Percentiles rank a stretch among this genome's conserved stretches.
Evolutionary conservation across 2,329 filamentous ascomycete species (phyloP).

Genomic region (Colletotrichum zoysiae): DNA sequence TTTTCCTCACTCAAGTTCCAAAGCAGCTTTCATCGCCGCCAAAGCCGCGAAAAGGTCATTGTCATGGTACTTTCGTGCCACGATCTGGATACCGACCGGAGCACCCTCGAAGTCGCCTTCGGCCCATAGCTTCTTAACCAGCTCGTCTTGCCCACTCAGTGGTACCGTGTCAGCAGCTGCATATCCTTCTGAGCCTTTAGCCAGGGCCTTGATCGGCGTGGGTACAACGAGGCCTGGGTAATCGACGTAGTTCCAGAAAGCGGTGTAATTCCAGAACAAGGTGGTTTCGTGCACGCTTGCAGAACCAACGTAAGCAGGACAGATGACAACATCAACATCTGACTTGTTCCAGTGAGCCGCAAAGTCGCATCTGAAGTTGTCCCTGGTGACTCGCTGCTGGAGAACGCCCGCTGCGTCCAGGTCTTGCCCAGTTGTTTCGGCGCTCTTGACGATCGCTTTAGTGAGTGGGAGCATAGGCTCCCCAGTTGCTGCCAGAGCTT

Average conservation of each 20-base stretch:
- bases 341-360: constrained; percentile 52
- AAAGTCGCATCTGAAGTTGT: constrained; percentile 51
- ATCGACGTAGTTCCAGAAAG: constrained; percentile 54
- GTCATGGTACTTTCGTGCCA: constrained; percentile 51
- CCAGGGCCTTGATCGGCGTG: constrained; percentile 48
- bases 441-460: constrained; percentile 54
- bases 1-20: not conserved
- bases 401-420: constrained; percentile 42
- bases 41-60: constrained; percentile 51
- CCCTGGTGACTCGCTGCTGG: constrained; percentile 46
- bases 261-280: constrained; percentile 53
- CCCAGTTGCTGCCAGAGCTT: constrained; percentile 51
- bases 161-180: constrained; percentile 41
- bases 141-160: constrained; percentile 48
- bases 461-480: constrained; percentile 61
- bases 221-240: constrained; percentile 53
- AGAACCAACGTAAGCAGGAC: constrained; percentile 53
- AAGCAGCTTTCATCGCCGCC: not conserved
- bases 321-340: constrained; percentile 54
- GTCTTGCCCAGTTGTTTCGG: constrained; percentile 44
- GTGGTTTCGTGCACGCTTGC: constrained; percentile 53
- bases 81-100: constrained; percentile 51
- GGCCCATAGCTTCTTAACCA: constrained; percentile 51
- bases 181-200: constrained; percentile 47
- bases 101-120: constrained; percentile 54